Percentiles rank a stretch among this genome's conserved stretches.
These are phyloP conservation scores for Barnettozyma hawaiiensis DNA, from an alignment of 1,139 yeast species.

Conservation along the genomic window DNA sequence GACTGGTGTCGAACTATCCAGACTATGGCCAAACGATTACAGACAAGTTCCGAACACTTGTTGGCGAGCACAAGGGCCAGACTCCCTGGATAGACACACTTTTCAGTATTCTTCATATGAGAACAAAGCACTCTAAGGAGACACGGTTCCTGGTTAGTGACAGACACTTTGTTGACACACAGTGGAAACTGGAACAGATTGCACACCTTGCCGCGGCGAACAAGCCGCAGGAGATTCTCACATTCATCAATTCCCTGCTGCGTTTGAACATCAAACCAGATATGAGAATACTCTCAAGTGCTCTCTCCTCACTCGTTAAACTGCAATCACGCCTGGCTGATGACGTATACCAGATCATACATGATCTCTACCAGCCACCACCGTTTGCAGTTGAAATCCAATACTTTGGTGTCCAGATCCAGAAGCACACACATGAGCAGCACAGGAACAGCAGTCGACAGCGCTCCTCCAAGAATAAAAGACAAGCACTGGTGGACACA, in stretches of 20 bases:
- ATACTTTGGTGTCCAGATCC: conserved; percentile 1
- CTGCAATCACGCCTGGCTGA: conserved; percentile 13
- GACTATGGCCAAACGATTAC: conserved; percentile 1
- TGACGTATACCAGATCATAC: conserved; percentile 13
- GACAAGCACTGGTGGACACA: conserved; percentile 1
- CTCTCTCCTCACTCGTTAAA: conserved; percentile 10
- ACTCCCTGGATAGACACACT: conserved; percentile 7
- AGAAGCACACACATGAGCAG: not conserved
- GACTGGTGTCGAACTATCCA: conserved; percentile 3
- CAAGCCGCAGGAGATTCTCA: conserved; percentile 11
- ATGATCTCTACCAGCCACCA: conserved; percentile 9
- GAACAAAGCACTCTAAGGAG: not conserved
- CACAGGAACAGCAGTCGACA: not conserved
- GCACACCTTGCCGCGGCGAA: not conserved
- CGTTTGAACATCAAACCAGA: conserved; percentile 22
- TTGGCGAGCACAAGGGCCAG: not conserved
- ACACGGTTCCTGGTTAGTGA: not conserved
- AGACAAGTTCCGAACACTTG: not conserved
- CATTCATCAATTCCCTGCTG: conserved; percentile 12
- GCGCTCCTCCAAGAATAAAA: not conserved
- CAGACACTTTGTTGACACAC: not conserved
- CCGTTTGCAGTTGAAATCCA: conserved; percentile 16
- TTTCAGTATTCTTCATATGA: not conserved
- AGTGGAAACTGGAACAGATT: conserved; percentile 5
- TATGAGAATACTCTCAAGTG: conserved; percentile 6